Evolutionary conservation across 345 rosid genomes (phyloP).

Genomic region (Hypericum androsaemum): DNA sequence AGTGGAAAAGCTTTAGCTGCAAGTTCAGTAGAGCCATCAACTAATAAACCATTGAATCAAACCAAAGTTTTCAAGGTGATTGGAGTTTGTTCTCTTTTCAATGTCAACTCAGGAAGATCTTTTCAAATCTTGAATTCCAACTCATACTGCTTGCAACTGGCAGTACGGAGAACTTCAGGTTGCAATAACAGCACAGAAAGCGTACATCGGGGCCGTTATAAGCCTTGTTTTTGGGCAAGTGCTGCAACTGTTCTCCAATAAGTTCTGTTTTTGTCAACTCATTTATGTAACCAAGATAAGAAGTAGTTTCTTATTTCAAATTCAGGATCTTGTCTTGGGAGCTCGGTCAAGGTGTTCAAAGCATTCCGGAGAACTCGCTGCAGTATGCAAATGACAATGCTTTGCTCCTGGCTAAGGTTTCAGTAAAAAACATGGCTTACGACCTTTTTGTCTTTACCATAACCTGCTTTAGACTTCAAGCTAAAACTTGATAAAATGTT

Average conservation of each 20-base stretch:
- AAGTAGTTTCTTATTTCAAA: slow-evolving; percentile 8
- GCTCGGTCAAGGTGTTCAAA: slow-evolving; percentile 65
- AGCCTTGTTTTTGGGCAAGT: slow-evolving; percentile 63
- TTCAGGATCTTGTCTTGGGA: slow-evolving; percentile 80
- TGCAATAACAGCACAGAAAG: slow-evolving; percentile 58
- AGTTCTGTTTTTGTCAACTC: slow-evolving; percentile 3
- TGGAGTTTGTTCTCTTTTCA: neutral
- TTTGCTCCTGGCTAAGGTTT: slow-evolving; percentile 63
- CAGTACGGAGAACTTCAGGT: slow-evolving; percentile 96
- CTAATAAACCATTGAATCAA: slow-evolving; percentile 29
- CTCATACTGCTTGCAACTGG: slow-evolving; percentile 10
- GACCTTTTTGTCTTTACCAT: neutral
- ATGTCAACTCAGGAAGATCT: neutral
- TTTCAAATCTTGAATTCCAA: neutral
- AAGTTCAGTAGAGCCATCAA: slow-evolving; percentile 26
- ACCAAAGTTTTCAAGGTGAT: slow-evolving; percentile 66
- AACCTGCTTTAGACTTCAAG: neutral
- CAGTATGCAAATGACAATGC: slow-evolving; percentile 94
- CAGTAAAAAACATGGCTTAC: slow-evolving; percentile 5
- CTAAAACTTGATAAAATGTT: slow-evolving; percentile 11
- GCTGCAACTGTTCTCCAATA: slow-evolving; percentile 1
- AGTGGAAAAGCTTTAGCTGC: slow-evolving; percentile 56
- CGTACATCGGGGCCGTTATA: slow-evolving; percentile 63
- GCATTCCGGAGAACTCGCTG: slow-evolving; percentile 66
- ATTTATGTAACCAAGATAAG: neutral